phyloP scores from a whole-genome alignment of 108 stramenopile genomes.

The Skeletonema grethae region DNA sequence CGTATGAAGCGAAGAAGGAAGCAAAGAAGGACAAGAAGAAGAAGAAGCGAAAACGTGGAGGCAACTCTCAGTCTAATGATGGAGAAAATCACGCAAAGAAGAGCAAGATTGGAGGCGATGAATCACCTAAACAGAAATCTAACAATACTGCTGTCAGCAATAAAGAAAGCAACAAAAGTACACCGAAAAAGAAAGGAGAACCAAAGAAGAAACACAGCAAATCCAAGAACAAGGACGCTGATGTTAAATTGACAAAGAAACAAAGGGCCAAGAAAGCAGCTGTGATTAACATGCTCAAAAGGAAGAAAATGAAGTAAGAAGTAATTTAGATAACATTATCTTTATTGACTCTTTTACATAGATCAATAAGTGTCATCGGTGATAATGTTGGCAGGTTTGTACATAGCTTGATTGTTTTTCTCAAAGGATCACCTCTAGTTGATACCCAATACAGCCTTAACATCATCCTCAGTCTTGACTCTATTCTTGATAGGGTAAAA shows the following conservation, averaged over 20 bases:
- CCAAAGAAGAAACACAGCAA: conserved; percentile 5
- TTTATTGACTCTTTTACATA: neutral
- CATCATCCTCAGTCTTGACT: conserved; percentile 65
- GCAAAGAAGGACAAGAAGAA: conserved; percentile 21
- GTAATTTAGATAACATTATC: neutral
- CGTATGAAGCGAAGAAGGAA: neutral
- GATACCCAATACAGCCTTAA: conserved; percentile 62
- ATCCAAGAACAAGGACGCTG: conserved; percentile 2
- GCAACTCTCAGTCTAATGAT: conserved; percentile 13
- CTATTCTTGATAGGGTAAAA: conserved; percentile 74
- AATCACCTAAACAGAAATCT: neutral
- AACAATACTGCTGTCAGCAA: neutral
- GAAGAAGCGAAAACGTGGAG: conserved; percentile 29
- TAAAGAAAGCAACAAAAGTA: neutral
- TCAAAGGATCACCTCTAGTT: neutral
- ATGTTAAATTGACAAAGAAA: conserved; percentile 38
- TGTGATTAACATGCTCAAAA: conserved; percentile 14
- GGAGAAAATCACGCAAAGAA: neutral
- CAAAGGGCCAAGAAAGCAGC: conserved; percentile 43
- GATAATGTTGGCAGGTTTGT: conserved; percentile 3
- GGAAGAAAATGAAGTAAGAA: conserved; percentile 12
- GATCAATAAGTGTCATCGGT: neutral
- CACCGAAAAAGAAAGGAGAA: neutral
- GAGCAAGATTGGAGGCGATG: neutral
- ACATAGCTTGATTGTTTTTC: neutral